Conservation (phyloP, 495 filamentous ascomycete genomes). For the Eremomyces bilateralis region DNA sequence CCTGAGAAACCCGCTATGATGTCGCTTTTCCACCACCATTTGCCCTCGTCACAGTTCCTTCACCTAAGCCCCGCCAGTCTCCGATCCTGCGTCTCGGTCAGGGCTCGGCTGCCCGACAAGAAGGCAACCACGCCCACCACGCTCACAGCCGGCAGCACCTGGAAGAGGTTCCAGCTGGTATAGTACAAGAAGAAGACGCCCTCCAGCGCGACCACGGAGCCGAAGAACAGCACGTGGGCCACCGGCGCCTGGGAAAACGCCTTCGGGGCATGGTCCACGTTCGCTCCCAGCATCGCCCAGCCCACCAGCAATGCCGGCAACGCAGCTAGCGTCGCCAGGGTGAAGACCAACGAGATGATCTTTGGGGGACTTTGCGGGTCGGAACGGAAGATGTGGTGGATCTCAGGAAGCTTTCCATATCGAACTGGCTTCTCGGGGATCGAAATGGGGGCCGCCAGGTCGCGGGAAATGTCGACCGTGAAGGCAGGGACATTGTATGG, state of each 20-base stretch:
- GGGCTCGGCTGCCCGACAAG: conserved; percentile 73
- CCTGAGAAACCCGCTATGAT: too few species aligned
- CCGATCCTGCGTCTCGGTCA: conserved; percentile 79
- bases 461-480: conserved; percentile 37
- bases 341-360: conserved; percentile 60
- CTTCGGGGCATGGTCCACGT: conserved; percentile 53
- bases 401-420: conserved; percentile 64
- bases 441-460: conserved; percentile 35
- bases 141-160: conserved; percentile 53
- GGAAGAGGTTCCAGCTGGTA: conserved; percentile 79
- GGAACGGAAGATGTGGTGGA: conserved; percentile 74
- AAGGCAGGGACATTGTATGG: conserved; percentile 43
- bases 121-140: conserved; percentile 49
- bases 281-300: conserved; percentile 70
- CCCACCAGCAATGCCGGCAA: conserved; percentile 47
- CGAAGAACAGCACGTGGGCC: conserved; percentile 61
- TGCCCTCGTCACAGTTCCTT: too few species aligned
- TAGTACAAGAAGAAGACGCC: conserved; percentile 92
- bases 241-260: conserved; percentile 54
- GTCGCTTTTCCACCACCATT: too few species aligned
- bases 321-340: conserved; percentile 43
- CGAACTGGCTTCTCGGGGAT: conserved; percentile 42
- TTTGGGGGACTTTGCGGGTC: conserved; percentile 65
- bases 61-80: conserved; percentile 67
- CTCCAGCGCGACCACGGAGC: conserved; percentile 68